Conservation (phyloP, 352 stramenopile genomes). For the Globisporangium solare region DNA sequence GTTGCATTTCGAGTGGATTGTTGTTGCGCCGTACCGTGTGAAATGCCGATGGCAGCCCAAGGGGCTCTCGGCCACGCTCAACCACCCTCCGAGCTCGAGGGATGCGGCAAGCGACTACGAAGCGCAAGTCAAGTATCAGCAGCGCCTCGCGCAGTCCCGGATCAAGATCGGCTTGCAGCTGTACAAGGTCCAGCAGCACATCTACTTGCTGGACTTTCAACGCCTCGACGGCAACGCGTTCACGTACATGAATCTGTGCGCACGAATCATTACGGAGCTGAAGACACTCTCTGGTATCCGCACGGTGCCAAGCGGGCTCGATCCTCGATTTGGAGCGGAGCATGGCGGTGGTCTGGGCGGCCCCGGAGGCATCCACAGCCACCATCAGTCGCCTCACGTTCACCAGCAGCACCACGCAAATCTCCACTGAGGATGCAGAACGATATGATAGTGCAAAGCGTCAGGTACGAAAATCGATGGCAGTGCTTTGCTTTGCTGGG, state of each 20-base stretch:
- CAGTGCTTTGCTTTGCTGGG: conserved; percentile 6
- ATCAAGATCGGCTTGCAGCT: conserved; percentile 96
- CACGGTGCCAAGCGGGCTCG: conserved; percentile 41
- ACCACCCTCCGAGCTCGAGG: conserved; percentile 2
- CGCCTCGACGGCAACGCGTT: conserved; percentile 95
- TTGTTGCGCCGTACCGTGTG: conserved; percentile 95
- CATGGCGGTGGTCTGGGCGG: conserved; percentile 33
- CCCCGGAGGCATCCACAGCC: conserved; percentile 16
- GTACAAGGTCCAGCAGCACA: conserved; percentile 98
- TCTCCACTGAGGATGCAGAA: conserved; percentile 16
- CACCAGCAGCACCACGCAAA: conserved; percentile 30
- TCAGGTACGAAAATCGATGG: conserved; percentile 8
- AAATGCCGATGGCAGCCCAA: conserved; percentile 95
- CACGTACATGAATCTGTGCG: conserved; percentile 99
- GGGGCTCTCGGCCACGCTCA: conserved; percentile 13
- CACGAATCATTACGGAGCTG: conserved; percentile 98
- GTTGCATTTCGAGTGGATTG: conserved; percentile 97
- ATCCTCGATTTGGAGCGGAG: conserved; percentile 44
- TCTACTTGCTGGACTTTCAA: conserved; percentile 99
- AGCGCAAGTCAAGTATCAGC: conserved; percentile 23
- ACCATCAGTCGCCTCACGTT: conserved; percentile 48
- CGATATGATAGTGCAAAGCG: conserved; percentile 1
- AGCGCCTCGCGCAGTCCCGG: conserved; percentile 30
- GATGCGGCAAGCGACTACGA: conserved; percentile 20
- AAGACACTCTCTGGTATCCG: conserved; percentile 92